Percentiles rank a stretch among this genome's conserved stretches.
Conservation (phyloP, 2,329 filamentous ascomycete species). For the Cordyceps militaris region DNA sequence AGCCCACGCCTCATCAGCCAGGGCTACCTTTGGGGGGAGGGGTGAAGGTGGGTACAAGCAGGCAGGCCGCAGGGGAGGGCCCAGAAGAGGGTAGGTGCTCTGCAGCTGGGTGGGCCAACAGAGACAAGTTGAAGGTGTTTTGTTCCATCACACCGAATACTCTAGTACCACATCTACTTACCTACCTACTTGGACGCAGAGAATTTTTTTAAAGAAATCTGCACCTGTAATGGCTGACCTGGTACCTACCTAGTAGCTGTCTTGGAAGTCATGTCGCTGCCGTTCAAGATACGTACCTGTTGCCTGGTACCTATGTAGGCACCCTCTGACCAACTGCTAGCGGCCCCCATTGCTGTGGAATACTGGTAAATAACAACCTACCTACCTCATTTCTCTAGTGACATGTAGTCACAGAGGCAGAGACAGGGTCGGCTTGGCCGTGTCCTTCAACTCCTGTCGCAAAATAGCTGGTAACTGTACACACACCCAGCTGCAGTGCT, state of each 20-base stretch:
- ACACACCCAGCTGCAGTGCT: not conserved
- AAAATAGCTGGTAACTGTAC: not conserved
- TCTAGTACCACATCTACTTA: too few species aligned
- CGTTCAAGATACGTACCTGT: too few species aligned
- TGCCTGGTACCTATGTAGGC: not conserved
- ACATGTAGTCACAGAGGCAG: not conserved
- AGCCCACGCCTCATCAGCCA: not conserved
- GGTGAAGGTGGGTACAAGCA: not conserved
- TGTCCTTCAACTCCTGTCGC: not conserved
- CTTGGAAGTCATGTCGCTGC: too few species aligned
- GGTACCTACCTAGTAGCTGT: too few species aligned
- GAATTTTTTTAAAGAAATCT: too few species aligned
- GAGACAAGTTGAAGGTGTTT: too few species aligned
- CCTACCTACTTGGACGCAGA: too few species aligned
- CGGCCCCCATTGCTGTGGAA: not conserved
- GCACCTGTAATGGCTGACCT: too few species aligned
- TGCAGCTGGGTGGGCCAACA: not conserved
- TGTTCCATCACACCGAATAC: too few species aligned
- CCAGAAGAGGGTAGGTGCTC: not conserved
- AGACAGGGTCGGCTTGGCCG: not conserved
- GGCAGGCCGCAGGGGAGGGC: not conserved
- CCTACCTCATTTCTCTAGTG: too few species aligned
- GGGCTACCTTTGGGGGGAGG: not conserved
- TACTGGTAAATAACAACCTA: not conserved
- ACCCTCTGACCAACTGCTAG: not conserved